Base-by-base conservation (phyloP, 2,329 filamentous ascomycete genomes). In the Colletotrichum sp. region DNA sequence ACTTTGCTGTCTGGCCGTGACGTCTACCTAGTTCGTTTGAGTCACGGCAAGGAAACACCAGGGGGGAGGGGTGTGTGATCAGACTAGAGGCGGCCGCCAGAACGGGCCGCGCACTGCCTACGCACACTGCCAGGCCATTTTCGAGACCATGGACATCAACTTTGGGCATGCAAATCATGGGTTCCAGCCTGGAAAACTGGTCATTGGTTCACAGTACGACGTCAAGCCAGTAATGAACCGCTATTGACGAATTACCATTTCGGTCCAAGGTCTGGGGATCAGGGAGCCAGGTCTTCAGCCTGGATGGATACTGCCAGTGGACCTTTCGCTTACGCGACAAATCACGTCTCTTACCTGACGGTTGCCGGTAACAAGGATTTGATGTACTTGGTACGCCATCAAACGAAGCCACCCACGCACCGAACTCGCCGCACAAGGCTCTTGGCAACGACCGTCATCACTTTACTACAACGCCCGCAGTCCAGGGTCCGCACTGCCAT, bases 81-180 rank as follows among this genome's bases (percentile, higher is more conserved):
- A 34, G 65, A 63, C 34, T 26, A 39, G 21, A 73, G 24, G 30
- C 34, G 70, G 71, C 24, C 74, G 60, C 66, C 18, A 57, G 55
- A 76, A 70, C 43, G 36, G 74, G 71, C 65, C 74, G 70, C 64
- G 74, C 70, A 75, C 70, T 57, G 67, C 72, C 59, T 52, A 30
- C 36, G 21, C 43, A 74, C 52, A 75, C 64, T 65, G 74, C 71
- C 64, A 76, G 74, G 64, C 71, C 64, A 52, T 55, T 52, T 30
- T 30, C 24, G 13, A 36, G 72, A 12, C 72, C 61, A 55, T 39
- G 48, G 32, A 28, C 55, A 30, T 64, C 39, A 64, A 65, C 39
- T 43, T 68, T 43, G 68, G 26, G 36, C 52, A 55, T 43, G 24
- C 69, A 36, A 34, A 60, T 39, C 26, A 34, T 52, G 18, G 48